Conservation (phyloP, 495 filamentous ascomycete genomes). For the Corynascus novoguineensis region DNA sequence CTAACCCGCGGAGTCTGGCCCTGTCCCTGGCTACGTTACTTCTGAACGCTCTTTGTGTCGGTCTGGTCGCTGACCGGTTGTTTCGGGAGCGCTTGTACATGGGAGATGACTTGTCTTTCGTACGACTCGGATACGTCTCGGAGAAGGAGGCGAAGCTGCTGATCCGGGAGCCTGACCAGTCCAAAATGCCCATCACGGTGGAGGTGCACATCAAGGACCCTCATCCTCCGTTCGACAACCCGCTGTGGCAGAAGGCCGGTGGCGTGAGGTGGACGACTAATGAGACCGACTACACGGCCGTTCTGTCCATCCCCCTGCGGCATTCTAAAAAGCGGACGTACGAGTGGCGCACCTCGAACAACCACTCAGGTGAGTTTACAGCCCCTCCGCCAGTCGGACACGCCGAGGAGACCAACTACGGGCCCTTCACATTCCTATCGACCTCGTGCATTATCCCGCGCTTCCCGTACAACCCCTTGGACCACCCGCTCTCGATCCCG, state of each 20-base stretch:
- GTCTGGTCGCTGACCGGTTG: constrained; percentile 66
- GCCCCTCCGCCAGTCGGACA: constrained; percentile 58
- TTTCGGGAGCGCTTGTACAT: constrained; percentile 65
- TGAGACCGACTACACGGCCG: constrained; percentile 73
- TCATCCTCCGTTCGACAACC: constrained; percentile 41
- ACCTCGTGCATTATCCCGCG: constrained; percentile 86
- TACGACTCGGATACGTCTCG: constrained; percentile 79
- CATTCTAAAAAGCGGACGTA: constrained; percentile 57
- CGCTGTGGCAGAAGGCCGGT: constrained; percentile 61
- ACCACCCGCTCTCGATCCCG: constrained; percentile 74
- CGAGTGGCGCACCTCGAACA: constrained; percentile 76
- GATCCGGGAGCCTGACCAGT: constrained; percentile 71
- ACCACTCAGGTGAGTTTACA: constrained; percentile 69
- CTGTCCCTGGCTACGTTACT: constrained; percentile 58
- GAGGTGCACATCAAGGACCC: constrained; percentile 49
- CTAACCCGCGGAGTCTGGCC: constrained; percentile 55
- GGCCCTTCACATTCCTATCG: constrained; percentile 78
- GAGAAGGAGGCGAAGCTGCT: constrained; percentile 73
- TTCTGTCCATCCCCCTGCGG: constrained; percentile 52
- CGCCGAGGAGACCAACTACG: constrained; percentile 49
- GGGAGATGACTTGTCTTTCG: constrained; percentile 71
- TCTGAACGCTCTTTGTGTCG: constrained; percentile 62
- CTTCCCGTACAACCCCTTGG: constrained; percentile 78
- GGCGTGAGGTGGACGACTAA: constrained; percentile 59
- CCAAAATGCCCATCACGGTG: constrained; percentile 68